A percentile compares a stretch with the other conserved stretches of the same genome.
These are phyloP conservation scores for Ceratocystis huliohia DNA, from an alignment of 2,329 filamentous ascomycete genomes.

Conservation along the genomic window DNA sequence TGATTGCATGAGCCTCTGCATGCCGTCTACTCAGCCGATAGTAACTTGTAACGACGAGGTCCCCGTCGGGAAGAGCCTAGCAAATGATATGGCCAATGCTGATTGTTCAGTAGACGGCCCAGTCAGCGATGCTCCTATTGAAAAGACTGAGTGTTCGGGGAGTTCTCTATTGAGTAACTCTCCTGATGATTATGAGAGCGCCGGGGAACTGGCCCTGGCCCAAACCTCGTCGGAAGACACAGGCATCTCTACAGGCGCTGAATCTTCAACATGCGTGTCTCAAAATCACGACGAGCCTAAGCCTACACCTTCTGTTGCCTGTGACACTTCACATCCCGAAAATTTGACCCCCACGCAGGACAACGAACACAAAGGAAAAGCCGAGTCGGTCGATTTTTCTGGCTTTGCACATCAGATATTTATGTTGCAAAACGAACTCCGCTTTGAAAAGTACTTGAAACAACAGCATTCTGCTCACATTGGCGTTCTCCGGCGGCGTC, in stretches of 20 bases:
- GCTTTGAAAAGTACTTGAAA: slow-evolving; percentile 73
- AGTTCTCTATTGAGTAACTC: slow-evolving; percentile 10
- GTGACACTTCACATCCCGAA: background rate
- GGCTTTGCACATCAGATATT: slow-evolving; percentile 59
- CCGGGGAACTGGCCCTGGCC: slow-evolving; percentile 25
- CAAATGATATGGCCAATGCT: background rate
- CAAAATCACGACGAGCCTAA: background rate
- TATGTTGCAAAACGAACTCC: slow-evolving; percentile 64
- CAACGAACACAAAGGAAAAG: too few species aligned
- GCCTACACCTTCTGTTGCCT: background rate
- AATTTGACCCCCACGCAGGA: background rate
- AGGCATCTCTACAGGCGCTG: background rate
- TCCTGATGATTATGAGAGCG: slow-evolving; percentile 10
- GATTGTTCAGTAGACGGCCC: background rate
- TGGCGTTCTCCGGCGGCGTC: slow-evolving; percentile 60
- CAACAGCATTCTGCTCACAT: slow-evolving; percentile 74
- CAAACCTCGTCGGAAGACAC: background rate
- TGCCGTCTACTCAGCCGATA: slow-evolving; percentile 20
- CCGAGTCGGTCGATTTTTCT: background rate
- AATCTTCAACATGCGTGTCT: background rate
- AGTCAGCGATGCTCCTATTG: background rate
- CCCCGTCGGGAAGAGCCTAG: background rate
- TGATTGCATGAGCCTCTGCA: slow-evolving; percentile 60
- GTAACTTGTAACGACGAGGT: background rate
- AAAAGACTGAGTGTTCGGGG: background rate